Percentiles rank a stretch among this genome's conserved stretches.
Conservation (phyloP, 1,284 basidiomycete species). For the Malassezia nana region DNA sequence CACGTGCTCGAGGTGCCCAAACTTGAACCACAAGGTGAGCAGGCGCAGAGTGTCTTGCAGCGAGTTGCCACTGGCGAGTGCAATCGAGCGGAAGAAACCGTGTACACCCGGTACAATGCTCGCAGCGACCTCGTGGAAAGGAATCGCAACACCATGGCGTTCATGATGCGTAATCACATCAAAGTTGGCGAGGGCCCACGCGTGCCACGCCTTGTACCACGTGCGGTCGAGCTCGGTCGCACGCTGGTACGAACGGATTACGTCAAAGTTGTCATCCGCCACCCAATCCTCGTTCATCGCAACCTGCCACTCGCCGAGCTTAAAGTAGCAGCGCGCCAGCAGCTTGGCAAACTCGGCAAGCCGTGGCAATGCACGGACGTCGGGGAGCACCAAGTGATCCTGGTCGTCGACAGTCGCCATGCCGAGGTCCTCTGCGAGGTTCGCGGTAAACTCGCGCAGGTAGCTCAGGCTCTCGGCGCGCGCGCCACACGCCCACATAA, state of each 20-base stretch:
- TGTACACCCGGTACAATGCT: slow-evolving; percentile 92
- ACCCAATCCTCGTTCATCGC: slow-evolving; percentile 69
- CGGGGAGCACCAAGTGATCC: slow-evolving; percentile 30
- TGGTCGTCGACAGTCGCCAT: slow-evolving; percentile 49
- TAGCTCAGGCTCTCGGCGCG: slow-evolving; percentile 71
- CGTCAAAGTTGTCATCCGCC: slow-evolving; percentile 40
- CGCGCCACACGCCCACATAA: slow-evolving; percentile 82
- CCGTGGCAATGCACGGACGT: slow-evolving; percentile 38
- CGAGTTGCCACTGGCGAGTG: slow-evolving; percentile 72
- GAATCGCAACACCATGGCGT: slow-evolving; percentile 58
- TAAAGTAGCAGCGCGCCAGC: slow-evolving; percentile 93
- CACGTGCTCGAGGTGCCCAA: slow-evolving; percentile 81
- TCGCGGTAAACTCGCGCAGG: slow-evolving; percentile 72
- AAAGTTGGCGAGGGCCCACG: slow-evolving; percentile 93
- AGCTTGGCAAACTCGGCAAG: slow-evolving; percentile 68
- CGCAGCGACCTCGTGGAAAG: slow-evolving; percentile 62
- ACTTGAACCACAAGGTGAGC: slow-evolving; percentile 97
- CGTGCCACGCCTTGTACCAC: slow-evolving; percentile 99
- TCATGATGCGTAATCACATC: slow-evolving; percentile 62
- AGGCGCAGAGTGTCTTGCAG: slow-evolving; percentile 89
- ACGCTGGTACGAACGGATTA: slow-evolving; percentile 63
- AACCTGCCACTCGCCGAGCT: slow-evolving; percentile 86
- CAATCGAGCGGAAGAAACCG: slow-evolving; percentile 88
- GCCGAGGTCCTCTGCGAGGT: slow-evolving; percentile 62
- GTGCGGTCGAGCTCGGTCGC: slow-evolving; percentile 83